Evolutionary conservation across 106 monocot genomes (phyloP).

Genomic region (Phalaenopsis aphrodite): DNA sequence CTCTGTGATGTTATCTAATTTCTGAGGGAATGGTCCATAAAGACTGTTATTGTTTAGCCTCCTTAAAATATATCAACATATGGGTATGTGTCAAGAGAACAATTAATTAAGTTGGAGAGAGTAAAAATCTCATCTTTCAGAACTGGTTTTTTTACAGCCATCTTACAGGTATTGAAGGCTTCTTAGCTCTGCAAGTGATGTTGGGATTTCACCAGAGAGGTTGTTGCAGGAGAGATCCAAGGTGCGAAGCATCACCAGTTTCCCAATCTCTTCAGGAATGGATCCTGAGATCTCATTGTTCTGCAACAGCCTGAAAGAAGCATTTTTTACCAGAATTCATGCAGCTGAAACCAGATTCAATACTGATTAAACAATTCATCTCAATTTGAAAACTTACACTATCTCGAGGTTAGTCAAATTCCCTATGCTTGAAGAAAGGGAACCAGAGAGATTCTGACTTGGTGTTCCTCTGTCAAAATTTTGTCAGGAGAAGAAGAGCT

Average conservation of each 20-base stretch:
- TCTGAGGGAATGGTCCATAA: conserved; percentile 27
- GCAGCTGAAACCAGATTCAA: background rate
- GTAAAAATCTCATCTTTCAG: too few relatives aligned
- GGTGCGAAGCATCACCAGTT: conserved; percentile 22
- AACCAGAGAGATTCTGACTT: conserved; percentile 43
- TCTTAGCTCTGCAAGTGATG: conserved; percentile 10
- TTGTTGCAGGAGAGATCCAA: conserved; percentile 34
- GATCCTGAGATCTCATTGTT: conserved; percentile 36
- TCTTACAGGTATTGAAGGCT: conserved; percentile 39
- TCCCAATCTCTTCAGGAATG: conserved; percentile 31
- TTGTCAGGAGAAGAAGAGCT: background rate
- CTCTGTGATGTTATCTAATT: conserved; percentile 17
- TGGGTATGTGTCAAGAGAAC: background rate
- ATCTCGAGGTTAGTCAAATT: conserved; percentile 46
- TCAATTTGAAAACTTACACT: conserved; percentile 17
- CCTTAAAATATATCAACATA: conserved; percentile 12
- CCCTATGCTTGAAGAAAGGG: conserved; percentile 41
- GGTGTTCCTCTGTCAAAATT: conserved; percentile 28
- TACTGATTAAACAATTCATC: background rate
- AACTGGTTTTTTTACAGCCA: background rate
- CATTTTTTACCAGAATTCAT: background rate
- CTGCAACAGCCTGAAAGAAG: conserved; percentile 25
- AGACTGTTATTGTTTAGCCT: conserved; percentile 54
- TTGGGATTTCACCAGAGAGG: conserved; percentile 24
- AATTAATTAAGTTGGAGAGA: background rate